Conservation (phyloP, 257 asterid genomes). For the Salvia splendens region DNA sequence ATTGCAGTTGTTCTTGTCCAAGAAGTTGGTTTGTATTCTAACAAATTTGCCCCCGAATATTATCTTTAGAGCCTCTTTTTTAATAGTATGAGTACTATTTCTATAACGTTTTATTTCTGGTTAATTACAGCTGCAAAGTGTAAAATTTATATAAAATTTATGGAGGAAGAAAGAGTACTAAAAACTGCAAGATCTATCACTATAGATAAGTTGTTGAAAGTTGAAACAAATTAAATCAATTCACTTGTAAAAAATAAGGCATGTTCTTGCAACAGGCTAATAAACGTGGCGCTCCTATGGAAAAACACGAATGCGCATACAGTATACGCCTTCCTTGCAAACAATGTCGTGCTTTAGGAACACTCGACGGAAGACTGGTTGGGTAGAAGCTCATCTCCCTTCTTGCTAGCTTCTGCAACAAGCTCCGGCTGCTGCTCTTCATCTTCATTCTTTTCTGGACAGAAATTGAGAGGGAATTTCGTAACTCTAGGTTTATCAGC, state of each 20-base stretch:
- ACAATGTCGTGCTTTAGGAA: slow-evolving; percentile 22
- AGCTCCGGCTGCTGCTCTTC: slow-evolving; percentile 45
- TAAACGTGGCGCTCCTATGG: not conserved
- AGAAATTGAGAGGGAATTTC: slow-evolving; percentile 66
- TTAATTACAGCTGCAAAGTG: too few relatives aligned
- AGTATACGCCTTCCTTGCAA: not conserved
- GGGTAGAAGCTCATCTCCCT: slow-evolving; percentile 24
- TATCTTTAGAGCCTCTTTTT: too few relatives aligned
- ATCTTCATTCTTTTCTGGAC: slow-evolving; percentile 50
- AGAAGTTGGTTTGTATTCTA: not conserved
- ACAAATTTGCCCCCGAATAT: not conserved
- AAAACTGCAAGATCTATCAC: not conserved
- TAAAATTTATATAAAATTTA: too few relatives aligned
- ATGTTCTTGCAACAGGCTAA: not conserved
- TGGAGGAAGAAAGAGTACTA: not conserved
- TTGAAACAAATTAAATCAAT: not conserved
- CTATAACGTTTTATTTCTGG: too few relatives aligned
- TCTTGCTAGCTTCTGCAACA: slow-evolving; percentile 26
- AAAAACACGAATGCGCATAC: not conserved
- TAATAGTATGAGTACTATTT: too few relatives aligned
- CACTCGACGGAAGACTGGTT: slow-evolving; percentile 39
- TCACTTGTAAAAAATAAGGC: not conserved
- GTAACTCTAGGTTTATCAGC: slow-evolving; percentile 69
- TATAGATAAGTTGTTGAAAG: not conserved
- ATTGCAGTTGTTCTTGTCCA: slow-evolving; percentile 21